These are phyloP conservation scores for Gastrolobium villosum DNA, from an alignment of 306 rosid species.

Conservation along the genomic window DNA sequence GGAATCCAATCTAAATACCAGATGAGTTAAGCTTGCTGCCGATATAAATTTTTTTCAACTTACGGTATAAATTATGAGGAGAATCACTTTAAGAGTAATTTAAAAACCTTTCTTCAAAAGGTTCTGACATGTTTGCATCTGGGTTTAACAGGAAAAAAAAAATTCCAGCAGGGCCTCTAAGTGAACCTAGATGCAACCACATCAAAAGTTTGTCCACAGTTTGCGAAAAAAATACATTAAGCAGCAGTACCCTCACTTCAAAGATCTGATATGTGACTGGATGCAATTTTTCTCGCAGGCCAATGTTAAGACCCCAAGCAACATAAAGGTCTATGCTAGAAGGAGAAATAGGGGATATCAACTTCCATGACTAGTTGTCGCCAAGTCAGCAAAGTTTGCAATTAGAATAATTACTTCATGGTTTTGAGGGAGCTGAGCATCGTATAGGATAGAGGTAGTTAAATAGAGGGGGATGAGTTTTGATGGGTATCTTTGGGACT, in stretches of 20 bases:
- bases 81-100: slow-evolving; percentile 11
- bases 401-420: too few species aligned
- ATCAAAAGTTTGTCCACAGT: slow-evolving; percentile 32
- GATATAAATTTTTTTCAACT: background rate
- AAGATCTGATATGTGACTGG: slow-evolving; percentile 28
- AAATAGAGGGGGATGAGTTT: too few species aligned
- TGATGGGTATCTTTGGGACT: too few species aligned
- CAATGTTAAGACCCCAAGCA: background rate
- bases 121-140: slow-evolving; percentile 18
- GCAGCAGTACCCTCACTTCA: slow-evolving; percentile 26
- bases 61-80: slow-evolving; percentile 17
- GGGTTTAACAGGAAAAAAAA: slow-evolving; percentile 6
- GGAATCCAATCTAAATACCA: background rate
- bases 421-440: too few species aligned
- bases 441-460: too few species aligned
- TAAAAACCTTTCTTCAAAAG: slow-evolving; percentile 16
- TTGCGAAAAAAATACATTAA: background rate
- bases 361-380: too few species aligned
- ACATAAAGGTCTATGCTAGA: too few species aligned
- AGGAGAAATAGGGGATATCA: too few species aligned
- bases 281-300: slow-evolving; percentile 36
- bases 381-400: too few species aligned
- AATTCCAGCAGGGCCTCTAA: slow-evolving; percentile 11
- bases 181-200: slow-evolving; percentile 37
- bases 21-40: background rate